These are phyloP conservation scores for Neocucurbitaria cava DNA, from an alignment of 2,329 filamentous ascomycete species.

Conservation along the genomic window DNA sequence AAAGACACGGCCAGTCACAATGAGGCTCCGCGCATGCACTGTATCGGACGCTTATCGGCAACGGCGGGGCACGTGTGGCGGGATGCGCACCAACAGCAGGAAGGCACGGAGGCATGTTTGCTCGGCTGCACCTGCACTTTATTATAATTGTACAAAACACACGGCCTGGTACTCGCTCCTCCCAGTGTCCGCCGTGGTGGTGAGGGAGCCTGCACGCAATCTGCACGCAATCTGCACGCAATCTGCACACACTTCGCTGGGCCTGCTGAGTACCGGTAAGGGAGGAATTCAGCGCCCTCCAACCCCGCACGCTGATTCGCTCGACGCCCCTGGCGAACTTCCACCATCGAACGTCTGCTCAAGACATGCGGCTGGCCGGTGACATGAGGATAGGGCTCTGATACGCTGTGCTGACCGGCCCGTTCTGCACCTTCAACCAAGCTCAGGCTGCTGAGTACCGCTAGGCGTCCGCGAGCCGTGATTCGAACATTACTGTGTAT, in stretches of 20 bases:
- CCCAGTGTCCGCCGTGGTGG: not conserved
- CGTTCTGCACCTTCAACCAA: no score
- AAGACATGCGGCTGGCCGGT: not conserved
- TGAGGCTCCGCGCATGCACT: not conserved
- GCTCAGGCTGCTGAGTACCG: not conserved
- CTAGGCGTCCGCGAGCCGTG: not conserved
- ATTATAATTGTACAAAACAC: no score
- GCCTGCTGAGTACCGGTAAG: no score
- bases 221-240: not conserved
- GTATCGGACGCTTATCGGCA: not conserved
- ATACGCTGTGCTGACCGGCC: not conserved
- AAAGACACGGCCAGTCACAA: not conserved
- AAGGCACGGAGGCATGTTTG: not conserved
- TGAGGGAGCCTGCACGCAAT: not conserved
- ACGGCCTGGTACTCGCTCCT: no score
- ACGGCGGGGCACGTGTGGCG: conserved; percentile 3
- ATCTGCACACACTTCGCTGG: not conserved
- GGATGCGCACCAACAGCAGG: not conserved
- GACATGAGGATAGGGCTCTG: not conserved
- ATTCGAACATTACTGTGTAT: not conserved
- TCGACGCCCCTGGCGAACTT: not conserved
- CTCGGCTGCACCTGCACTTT: not conserved
- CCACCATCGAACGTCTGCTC: not conserved
- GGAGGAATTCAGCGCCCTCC: not conserved
- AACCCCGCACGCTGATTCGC: not conserved